Evolutionary conservation across 2,329 filamentous ascomycete genomes (phyloP), one percentile per base, ranked within the genome.

Genomic region (Aureobasidium sp.): DNA sequence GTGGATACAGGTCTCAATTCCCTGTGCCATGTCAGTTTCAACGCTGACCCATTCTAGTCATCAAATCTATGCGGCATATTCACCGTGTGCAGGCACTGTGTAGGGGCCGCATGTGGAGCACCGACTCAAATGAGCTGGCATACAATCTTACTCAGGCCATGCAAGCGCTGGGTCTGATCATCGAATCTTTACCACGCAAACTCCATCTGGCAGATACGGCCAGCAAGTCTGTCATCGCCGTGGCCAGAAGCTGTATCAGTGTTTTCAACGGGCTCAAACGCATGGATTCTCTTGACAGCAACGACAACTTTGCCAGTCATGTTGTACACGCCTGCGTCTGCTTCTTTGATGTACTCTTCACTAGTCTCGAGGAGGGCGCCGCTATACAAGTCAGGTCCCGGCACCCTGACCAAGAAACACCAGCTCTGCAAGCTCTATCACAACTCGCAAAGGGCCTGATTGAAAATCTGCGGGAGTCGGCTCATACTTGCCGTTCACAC

Each of bases 201-300:
- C 15, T 40, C 4, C 57, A 66, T 1, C 48, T 64, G 12, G 53
- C 69, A 8, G 62, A 64, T 22, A 60, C 61, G 2, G 33, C 22
- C 22, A 27, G 33, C 15, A 31, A 39, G 7, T 66, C 65, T 17
- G 52, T 71, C 22, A 66, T 61, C 9, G 68, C 68, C 9, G 65
- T 68, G 14, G 68, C 74, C 12, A 67, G 70, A 3, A 75, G 75
- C 70, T 78, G 76, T 67, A 71, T 70, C 2, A 64, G 62, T 5
- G 65, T 75, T 0, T 65, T 79, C 9, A 54, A 68, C 12, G 65
- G 66, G 2, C 70, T 77, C 11, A 67, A 69, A 27, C 53, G 64
- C 37, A 68, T 62, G 40, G 31, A n/a, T 2, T n/a, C 29, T 39
- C 9, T 56, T 4, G 11, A 33, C 2, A 29, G 14, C n/a, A 57